These are phyloP conservation scores for Rhodotorula taiwanensis DNA, from an alignment of 768 basidiomycete genomes.

Conservation along the genomic window DNA sequence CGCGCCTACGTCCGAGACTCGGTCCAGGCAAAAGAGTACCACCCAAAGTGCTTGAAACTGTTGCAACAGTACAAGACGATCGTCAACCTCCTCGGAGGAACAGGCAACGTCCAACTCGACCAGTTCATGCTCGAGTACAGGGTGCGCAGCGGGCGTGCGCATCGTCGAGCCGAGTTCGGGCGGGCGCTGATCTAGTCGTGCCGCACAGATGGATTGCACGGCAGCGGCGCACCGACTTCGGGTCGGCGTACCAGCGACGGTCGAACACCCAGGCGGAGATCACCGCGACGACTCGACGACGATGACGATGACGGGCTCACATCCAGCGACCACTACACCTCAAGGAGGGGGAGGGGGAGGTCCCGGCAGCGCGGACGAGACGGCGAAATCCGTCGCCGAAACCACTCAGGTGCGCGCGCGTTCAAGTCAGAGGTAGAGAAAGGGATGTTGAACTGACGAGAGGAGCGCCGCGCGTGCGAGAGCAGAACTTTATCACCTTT, in stretches of 20 bases:
- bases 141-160: constrained; percentile 53
- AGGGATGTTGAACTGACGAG: not conserved
- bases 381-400: constrained; percentile 94
- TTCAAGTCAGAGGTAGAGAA: too few relatives aligned
- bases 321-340: too few relatives aligned
- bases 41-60: constrained; percentile 88
- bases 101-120: constrained; percentile 82
- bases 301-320: too few relatives aligned
- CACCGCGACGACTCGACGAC: constrained; percentile 39
- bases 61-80: constrained; percentile 96
- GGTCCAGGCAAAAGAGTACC: constrained; percentile 87
- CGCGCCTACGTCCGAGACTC: constrained; percentile 91
- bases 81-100: constrained; percentile 88
- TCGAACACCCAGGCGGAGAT: constrained; percentile 79
- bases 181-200: too few relatives aligned
- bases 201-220: constrained; percentile 82
- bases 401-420: constrained; percentile 72
- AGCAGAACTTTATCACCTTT: constrained; percentile 90
- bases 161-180: too few relatives aligned
- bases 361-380: constrained; percentile 60
- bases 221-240: constrained; percentile 83
- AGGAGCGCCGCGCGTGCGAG: too few relatives aligned
- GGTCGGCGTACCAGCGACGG: constrained; percentile 91
- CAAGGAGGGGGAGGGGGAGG: too few relatives aligned
- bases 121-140: constrained; percentile 84